phyloP scores from a whole-genome alignment of 306 rosid genomes.

The Vicia sativa region DNA sequence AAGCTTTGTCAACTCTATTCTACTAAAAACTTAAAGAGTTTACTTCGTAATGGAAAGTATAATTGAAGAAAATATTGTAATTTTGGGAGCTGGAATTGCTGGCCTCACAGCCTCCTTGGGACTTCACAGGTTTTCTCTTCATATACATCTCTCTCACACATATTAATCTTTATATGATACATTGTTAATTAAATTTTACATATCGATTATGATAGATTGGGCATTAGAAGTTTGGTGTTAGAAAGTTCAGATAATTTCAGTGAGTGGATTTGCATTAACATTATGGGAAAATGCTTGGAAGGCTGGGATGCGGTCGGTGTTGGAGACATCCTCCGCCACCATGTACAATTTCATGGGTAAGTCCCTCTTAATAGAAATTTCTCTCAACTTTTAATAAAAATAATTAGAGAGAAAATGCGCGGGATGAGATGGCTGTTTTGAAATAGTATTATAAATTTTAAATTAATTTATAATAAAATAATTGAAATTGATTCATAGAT shows the following conservation, averaged over 20 bases:
- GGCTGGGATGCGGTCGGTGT: slow-evolving; percentile 72
- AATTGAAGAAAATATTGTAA: slow-evolving; percentile 56
- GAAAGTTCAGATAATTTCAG: slow-evolving; percentile 67
- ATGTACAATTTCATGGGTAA: slow-evolving; percentile 35
- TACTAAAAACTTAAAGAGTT: too few species aligned
- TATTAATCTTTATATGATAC: too few species aligned
- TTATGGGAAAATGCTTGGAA: slow-evolving; percentile 78
- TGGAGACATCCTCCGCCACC: slow-evolving; percentile 60
- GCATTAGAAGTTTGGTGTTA: slow-evolving; percentile 67
- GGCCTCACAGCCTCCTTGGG: slow-evolving; percentile 75
- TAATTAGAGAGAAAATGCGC: too few species aligned
- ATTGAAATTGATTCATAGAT: too few species aligned
- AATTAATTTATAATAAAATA: too few species aligned
- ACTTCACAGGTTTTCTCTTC: slow-evolving; percentile 50
- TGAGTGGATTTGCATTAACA: slow-evolving; percentile 60
- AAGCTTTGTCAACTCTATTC: too few species aligned
- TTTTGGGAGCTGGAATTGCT: slow-evolving; percentile 83
- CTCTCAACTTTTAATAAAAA: too few species aligned
- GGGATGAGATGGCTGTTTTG: too few species aligned
- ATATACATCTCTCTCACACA: too few species aligned
- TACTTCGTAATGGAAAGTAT: slow-evolving; percentile 33
- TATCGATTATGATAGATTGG: slow-evolving; percentile 44
- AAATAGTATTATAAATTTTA: too few species aligned
- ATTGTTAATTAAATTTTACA: background rate
- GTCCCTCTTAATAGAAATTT: too few species aligned